Conservation (phyloP, 1,284 basidiomycete genomes). For the Apiotrichum siamense region DNA sequence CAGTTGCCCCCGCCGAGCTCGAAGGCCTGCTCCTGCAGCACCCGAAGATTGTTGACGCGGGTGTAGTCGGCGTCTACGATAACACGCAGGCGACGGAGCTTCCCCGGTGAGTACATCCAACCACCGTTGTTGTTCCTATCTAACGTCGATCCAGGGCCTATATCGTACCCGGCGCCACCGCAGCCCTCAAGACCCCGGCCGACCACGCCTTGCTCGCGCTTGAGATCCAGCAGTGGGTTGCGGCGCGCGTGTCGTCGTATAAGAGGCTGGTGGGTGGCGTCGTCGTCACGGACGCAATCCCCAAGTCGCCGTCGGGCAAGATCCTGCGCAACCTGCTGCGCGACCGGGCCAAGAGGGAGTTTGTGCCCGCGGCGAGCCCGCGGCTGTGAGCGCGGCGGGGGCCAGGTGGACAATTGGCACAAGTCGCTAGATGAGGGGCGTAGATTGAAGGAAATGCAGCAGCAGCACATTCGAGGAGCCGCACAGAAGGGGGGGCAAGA, state of each 20-base stretch:
- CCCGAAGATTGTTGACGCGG: constrained; percentile 62
- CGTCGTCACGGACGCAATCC: constrained; percentile 47
- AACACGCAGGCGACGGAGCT: constrained; percentile 62
- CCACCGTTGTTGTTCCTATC: too few species aligned
- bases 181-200: constrained; percentile 1
- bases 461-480: too few species aligned
- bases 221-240: constrained; percentile 60
- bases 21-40: constrained; percentile 67
- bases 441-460: too few species aligned
- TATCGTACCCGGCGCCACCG: constrained; percentile 3
- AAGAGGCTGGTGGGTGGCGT: constrained; percentile 51
- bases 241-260: constrained; percentile 51
- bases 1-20: constrained; percentile 79
- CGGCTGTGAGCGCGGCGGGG: too few species aligned
- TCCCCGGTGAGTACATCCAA: too few species aligned
- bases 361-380: constrained; percentile 7
- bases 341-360: constrained; percentile 26
- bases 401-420: too few species aligned
- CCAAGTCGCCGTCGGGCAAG: constrained; percentile 47
- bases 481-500: too few species aligned
- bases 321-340: constrained; percentile 42
- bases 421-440: too few species aligned
- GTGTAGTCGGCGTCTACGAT: constrained; percentile 63
- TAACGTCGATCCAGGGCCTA: too few species aligned
- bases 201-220: constrained; percentile 47